phyloP scores from a whole-genome alignment of 2,329 filamentous ascomycete species.

The Hypoxylon sp. region DNA sequence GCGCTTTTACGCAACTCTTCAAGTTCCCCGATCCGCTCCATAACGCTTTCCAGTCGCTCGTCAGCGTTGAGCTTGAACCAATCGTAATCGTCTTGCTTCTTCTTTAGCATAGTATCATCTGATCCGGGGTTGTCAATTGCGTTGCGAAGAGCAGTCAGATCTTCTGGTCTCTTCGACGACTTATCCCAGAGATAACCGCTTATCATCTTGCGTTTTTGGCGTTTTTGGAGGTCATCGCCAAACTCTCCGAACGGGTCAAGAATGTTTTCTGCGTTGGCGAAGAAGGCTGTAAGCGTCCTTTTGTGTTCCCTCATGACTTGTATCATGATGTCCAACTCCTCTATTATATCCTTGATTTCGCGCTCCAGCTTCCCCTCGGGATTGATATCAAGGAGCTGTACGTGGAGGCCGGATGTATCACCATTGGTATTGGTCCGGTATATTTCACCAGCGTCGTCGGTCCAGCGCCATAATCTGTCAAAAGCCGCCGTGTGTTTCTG shows the following conservation, averaged over 20 bases:
- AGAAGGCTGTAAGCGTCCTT: conserved; percentile 53
- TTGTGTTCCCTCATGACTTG: conserved; percentile 57
- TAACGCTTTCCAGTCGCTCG: conserved; percentile 50
- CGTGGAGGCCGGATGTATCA: conserved; percentile 49
- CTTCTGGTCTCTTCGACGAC: background rate
- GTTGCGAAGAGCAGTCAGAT: too few species aligned
- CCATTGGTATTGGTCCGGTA: conserved; percentile 45
- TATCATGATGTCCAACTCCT: conserved; percentile 65
- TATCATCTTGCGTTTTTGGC: conserved; percentile 24
- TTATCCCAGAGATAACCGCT: conserved; percentile 3
- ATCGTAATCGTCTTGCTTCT: conserved; percentile 37
- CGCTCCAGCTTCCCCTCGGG: conserved; percentile 60
- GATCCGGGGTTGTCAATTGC: too few species aligned
- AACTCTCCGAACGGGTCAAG: conserved; percentile 45
- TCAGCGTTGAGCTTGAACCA: conserved; percentile 52
- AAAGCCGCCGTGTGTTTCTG: conserved; percentile 59
- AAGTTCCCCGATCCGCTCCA: conserved; percentile 55
- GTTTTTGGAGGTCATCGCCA: too few species aligned
- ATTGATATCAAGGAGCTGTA: conserved; percentile 59
- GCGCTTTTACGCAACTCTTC: conserved; percentile 55
- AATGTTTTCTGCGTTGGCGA: conserved; percentile 46
- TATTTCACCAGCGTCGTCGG: conserved; percentile 45
- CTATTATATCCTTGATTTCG: conserved; percentile 64
- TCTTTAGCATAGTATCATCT: too few species aligned
- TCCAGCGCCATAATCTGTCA: conserved; percentile 58